Base-by-base conservation (phyloP, 257 asterid genomes). In the Salvia rosmarinus region DNA sequence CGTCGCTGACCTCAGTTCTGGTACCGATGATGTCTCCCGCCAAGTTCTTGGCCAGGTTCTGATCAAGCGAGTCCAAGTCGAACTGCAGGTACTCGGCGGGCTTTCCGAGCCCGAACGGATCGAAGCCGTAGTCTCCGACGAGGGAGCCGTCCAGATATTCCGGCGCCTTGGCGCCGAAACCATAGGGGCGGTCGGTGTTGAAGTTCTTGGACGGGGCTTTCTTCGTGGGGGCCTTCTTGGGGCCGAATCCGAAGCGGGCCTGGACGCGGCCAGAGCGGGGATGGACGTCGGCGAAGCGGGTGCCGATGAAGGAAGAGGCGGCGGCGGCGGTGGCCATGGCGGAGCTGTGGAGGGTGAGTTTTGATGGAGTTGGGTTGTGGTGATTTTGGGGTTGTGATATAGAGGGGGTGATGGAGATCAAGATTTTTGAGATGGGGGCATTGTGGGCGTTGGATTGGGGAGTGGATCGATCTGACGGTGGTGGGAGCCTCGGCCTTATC, bases 111-210 rank as follows among this genome's bases (percentile, higher is more conserved):
- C 98, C 96, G 39, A 93, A 87, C 0, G 98, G 98, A 72, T 93
- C 98, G 76, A 93, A 93, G 1, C 98, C 98, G 44, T 93, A 93
- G 78, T 93, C 98, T 0, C 98, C 97, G 4, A 93, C 87, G 8
- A 93, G 88, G 46, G 88, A 80, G 0, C 97, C 98, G 75, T 93
- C 98, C 0, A 93, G 93, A 6, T 77, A 88, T 5, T 85, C 97
- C 3, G 98, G 98, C 7, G 97, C 86, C 63, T 78, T 77, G 10
- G 97, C 97, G 23, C 98, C 97, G 0, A 64, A 8, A 92, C 97
- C 98, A 92, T 66, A 92, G 60, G 0, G 98, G 20, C 98, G 88
- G 72, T 87, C 96, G 0, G 91, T 3, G 60, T 13, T 60, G 56
- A 56, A 20, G 6, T 10, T 46, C 73, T 71, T 85, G 0, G 70